A percentile compares a stretch with the other conserved stretches of the same genome.
These are phyloP conservation scores for Sutorius eximius DNA, from an alignment of 1,284 basidiomycete species.

Conservation along the genomic window DNA sequence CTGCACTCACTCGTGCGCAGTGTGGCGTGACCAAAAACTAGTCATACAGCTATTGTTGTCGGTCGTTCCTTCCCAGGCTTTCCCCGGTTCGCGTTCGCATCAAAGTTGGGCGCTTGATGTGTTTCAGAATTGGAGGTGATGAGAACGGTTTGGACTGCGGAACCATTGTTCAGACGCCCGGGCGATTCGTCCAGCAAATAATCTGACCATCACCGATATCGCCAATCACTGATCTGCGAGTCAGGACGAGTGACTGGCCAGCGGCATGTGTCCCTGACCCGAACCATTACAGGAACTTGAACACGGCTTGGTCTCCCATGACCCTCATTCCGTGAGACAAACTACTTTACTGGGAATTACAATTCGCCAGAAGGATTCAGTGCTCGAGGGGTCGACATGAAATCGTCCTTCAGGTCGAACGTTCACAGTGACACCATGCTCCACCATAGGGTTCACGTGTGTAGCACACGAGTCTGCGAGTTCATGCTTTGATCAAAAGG, in stretches of 20 bases:
- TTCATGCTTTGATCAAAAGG: neutral
- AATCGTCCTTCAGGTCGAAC: neutral
- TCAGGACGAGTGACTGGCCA: neutral
- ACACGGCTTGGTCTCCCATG: neutral
- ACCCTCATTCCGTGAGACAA: neutral
- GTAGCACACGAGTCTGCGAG: neutral
- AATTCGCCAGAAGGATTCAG: neutral
- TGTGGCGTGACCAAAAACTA: slow-evolving; percentile 1
- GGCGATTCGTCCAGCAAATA: neutral
- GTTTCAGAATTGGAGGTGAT: neutral
- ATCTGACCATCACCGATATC: neutral
- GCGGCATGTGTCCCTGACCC: neutral
- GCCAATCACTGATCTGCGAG: neutral
- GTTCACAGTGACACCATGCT: neutral
- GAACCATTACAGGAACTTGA: neutral
- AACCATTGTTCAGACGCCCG: neutral
- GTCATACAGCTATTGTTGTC: neutral
- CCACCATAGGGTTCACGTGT: neutral
- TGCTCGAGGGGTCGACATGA: neutral
- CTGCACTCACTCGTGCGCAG: slow-evolving; percentile 16
- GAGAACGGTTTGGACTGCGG: neutral
- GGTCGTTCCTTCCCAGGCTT: neutral
- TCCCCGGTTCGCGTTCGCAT: neutral
- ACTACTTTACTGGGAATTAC: neutral
- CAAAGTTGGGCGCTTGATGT: neutral